These are phyloP conservation scores for Phytophthora uliginosa DNA, from an alignment of 352 stramenopile genomes.

Conservation along the genomic window DNA sequence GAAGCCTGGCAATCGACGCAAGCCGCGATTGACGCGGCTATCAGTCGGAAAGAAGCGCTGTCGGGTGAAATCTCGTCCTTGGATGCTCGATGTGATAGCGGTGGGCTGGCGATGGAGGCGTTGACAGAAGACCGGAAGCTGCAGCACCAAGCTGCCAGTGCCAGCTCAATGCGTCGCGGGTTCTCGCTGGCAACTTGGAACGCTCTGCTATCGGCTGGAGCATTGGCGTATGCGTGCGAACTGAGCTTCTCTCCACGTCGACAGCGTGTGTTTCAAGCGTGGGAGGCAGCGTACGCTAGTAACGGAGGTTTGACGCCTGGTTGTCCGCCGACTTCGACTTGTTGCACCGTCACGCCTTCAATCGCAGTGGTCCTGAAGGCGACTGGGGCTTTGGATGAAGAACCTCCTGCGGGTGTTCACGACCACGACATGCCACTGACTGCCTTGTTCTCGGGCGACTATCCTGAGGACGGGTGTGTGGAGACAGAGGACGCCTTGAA, in stretches of 20 bases:
- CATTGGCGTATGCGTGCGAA: conserved; percentile 49
- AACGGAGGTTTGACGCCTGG: conserved; percentile 34
- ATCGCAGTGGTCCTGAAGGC: conserved; percentile 35
- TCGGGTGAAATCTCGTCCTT: conserved; percentile 44
- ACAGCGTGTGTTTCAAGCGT: conserved; percentile 22
- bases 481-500: conserved; percentile 22
- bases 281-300: conserved; percentile 29
- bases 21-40: conserved; percentile 32
- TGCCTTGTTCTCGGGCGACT: conserved; percentile 26
- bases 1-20: conserved; percentile 39
- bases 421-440: conserved; percentile 20
- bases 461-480: background rate
- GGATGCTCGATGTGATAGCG: conserved; percentile 39
- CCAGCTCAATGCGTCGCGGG: conserved; percentile 25
- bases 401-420: background rate
- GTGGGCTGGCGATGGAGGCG: conserved; percentile 42
- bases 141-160: conserved; percentile 21
- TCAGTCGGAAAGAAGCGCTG: conserved; percentile 39
- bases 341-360: conserved; percentile 28
- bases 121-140: conserved; percentile 47
- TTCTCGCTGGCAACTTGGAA: conserved; percentile 61
- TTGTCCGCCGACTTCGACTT: conserved; percentile 33
- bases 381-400: background rate
- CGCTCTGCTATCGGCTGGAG: conserved; percentile 54
- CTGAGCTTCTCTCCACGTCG: conserved; percentile 11